Conservation (phyloP, 805 yeast genomes). For the Kodamaea fukazawae region DNA sequence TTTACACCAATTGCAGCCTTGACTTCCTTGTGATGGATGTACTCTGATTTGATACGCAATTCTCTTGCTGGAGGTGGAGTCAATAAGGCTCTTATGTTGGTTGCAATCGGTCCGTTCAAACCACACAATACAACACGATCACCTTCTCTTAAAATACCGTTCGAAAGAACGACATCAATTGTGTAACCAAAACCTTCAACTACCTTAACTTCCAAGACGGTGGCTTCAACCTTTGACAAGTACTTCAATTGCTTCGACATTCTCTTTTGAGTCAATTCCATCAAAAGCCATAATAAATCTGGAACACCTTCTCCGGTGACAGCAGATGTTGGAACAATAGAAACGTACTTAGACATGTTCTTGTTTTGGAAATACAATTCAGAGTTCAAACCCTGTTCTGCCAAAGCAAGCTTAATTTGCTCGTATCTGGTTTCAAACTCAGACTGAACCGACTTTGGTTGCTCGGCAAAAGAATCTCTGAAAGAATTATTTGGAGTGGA, state of each 20-base stretch:
- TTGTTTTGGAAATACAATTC: conserved; percentile 95
- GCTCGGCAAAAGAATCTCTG: conserved; percentile 88
- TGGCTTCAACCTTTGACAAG: conserved; percentile 90
- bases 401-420: conserved; percentile 81
- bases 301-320: conserved; percentile 99
- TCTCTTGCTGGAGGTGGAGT: conserved; percentile 98
- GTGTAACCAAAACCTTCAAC: conserved; percentile 99
- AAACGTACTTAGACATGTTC: conserved; percentile 88
- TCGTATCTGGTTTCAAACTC: conserved; percentile 89
- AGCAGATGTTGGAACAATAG: conserved; percentile 98
- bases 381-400: conserved; percentile 98
- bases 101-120: conserved; percentile 96
- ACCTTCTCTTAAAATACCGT: conserved; percentile 93
- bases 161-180: conserved; percentile 95
- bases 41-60: conserved; percentile 93
- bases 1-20: conserved; percentile 99
- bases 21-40: conserved; percentile 94
- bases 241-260: conserved; percentile 99
- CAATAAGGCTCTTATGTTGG: conserved; percentile 89
- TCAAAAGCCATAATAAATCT: conserved; percentile 90
- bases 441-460: conserved; percentile 78
- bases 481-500: conserved; percentile 86
- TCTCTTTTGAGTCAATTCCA: conserved; percentile 96
- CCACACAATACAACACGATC: conserved; percentile 96
- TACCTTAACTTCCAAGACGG: conserved; percentile 95